Base-by-base conservation (phyloP, 176 grass and related monocot species). In the Aegilops sharonensis region DNA sequence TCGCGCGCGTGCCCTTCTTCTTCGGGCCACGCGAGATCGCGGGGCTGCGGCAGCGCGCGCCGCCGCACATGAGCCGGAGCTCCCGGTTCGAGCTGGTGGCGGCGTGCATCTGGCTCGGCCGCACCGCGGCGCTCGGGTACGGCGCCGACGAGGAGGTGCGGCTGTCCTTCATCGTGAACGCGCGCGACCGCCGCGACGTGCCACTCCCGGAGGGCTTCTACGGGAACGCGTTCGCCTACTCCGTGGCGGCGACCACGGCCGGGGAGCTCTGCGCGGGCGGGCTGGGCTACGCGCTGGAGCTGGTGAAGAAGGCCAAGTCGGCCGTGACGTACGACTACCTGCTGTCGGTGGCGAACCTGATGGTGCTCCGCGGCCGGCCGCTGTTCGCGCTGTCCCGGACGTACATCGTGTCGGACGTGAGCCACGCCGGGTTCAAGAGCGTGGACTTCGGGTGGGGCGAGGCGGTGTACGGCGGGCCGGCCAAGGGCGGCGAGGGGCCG, bases 371-470 rank as follows among this genome's bases (percentile, higher is more conserved):
- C 0, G 88, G 84, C 0, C 78, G 89, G 21, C 91, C 93, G 4
- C 83, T 78, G 9, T 88, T 94, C 72, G 34, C 50, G n/a, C 5
- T 90, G 10, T 7, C 81, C 0, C 30, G 93, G 64, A 76, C 88
- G 42, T 98, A 95, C 86, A 78, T 94, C 79, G 91, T 98, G 15
- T 95, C 93, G 1, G 95, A 95, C 84, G 30, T 88, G 5, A 98
- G 82, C 57, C 88, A 83, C 35, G 76, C 85, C 15, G 89, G 93
- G 47, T 88, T 95, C 77, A 89, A 87, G 72, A 79, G 66, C 20
- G 60, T 98, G 1, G 91, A 98, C 79, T 98, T 95, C 40, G 95
- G 95, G 4, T 98, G 93, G 95, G 93, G 95, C 0, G 63, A 83
- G 62, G 60, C 89, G 0, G 77, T 89, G 9, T 92, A 85, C 72